Conservation (phyloP, 306 rosid genomes). For the Casuarina glauca region DNA sequence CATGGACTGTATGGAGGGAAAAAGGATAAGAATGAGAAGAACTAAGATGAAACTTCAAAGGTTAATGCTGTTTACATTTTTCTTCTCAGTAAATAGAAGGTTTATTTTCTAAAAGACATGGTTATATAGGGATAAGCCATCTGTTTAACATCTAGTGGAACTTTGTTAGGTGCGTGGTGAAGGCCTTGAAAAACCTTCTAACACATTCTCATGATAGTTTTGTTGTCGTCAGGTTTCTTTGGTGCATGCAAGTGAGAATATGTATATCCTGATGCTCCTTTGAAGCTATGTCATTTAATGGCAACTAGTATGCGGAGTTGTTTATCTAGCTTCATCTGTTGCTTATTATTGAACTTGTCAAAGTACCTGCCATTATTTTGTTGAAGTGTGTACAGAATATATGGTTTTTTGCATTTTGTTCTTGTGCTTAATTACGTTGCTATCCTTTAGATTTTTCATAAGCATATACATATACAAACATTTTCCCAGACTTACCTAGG, state of each 20-base stretch:
- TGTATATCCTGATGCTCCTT: neutral
- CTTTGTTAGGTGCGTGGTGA: neutral
- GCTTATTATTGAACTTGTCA: neutral
- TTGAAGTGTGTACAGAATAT: neutral
- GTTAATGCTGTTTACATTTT: conserved; percentile 34
- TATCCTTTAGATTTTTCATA: neutral
- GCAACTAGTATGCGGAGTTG: neutral
- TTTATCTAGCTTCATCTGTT: neutral
- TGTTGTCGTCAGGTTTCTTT: neutral
- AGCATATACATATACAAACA: neutral
- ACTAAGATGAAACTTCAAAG: conserved; percentile 66
- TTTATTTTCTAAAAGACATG: neutral
- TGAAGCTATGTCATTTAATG: neutral
- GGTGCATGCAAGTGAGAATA: neutral
- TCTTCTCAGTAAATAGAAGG: neutral
- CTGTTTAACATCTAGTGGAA: neutral
- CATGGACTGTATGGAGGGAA: conserved; percentile 70
- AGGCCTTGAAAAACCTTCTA: neutral
- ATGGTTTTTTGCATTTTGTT: neutral
- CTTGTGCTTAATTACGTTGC: neutral
- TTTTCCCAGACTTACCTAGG: neutral
- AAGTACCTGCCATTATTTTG: neutral
- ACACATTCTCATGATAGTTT: neutral
- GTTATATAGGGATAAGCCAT: neutral
- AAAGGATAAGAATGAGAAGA: conserved; percentile 58